Evolutionary conservation across 2,329 filamentous ascomycete species (phyloP), one percentile per base, ranked within the genome.

Genomic region (Akanthomyces lecanii): DNA sequence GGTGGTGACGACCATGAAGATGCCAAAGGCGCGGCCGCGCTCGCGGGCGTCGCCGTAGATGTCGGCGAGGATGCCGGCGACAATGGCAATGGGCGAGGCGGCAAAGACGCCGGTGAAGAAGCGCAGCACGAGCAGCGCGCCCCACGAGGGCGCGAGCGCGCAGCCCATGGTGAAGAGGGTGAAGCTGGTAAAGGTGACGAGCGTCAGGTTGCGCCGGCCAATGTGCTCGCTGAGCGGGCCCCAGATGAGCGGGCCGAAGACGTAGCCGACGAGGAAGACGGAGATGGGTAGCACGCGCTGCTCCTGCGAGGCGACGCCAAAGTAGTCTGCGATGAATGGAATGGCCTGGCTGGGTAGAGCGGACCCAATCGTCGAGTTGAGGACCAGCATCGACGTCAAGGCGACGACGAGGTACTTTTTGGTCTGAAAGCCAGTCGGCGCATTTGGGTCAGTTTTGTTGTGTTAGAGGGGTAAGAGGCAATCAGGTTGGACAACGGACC

Each of bases 321-420:
- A 91, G 67, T 87, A 78, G 3, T 74, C 70, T 3, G 81, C 76
- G 53, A 90, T 87, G 58, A 79, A 81, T 2, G 82, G 78, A 2
- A 86, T 80, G 16, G 85, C 85, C 71, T 88, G 88, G 62, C 85
- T 85, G 1, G 88, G 85, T 5, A 91, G 77, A 0, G 86, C 79
- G 48, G 84, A 88, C 1, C 83, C 84, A 74, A 90, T 84, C 11
- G 88, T 90, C 30, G 82, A 86, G 72, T 91, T 91, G 70, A 89
- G 78, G 50, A 90, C 86, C 60, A 82, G 79, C 66, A 82, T 71
- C 74, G 86, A 84, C 1, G 82, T 81, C 0, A 83, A 78, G 30
- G 84, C 69, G 2, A 88, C 69, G 6, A 89, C 79, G 44, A 77
- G 74, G 1, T 74, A 66, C 70, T 89, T 90, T 68, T 79, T 84